A percentile compares a stretch with the other conserved stretches of the same genome.
Evolutionary conservation across 2,329 filamentous ascomycete species (phyloP).

Genomic region (Atkinsonella texensis): DNA sequence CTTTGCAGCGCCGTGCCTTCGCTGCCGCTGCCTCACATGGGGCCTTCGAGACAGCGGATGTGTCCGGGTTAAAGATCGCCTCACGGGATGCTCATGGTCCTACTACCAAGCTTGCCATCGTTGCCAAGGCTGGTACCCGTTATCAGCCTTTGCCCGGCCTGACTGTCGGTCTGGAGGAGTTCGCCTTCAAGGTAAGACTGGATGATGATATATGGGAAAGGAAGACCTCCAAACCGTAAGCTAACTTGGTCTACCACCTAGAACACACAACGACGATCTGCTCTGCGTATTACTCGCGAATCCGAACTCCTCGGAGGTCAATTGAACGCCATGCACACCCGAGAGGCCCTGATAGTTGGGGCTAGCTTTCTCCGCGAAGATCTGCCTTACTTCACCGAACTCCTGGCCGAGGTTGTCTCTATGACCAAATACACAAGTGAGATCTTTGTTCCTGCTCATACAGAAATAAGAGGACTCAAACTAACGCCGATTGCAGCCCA

Average conservation of each 20-base stretch:
- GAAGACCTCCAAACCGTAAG: slow-evolving; percentile 16
- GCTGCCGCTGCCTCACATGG: slow-evolving; percentile 55
- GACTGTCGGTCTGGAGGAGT: slow-evolving; percentile 81
- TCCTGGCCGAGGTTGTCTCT: slow-evolving; percentile 82
- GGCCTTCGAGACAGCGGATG: slow-evolving; percentile 78
- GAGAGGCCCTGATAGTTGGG: slow-evolving; percentile 84
- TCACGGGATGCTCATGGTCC: slow-evolving; percentile 80
- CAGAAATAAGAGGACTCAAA: slow-evolving; percentile 7
- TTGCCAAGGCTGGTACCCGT: slow-evolving; percentile 88
- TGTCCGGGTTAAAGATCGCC: slow-evolving; percentile 82
- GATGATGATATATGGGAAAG: slow-evolving; percentile 6
- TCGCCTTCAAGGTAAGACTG: slow-evolving; percentile 77
- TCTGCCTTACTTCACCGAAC: slow-evolving; percentile 93
- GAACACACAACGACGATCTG: slow-evolving; percentile 81
- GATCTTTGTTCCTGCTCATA: slow-evolving; percentile 14
- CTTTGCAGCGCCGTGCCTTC: slow-evolving; percentile 38
- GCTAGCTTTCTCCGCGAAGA: slow-evolving; percentile 93
- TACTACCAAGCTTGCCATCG: slow-evolving; percentile 80
- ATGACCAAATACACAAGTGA: slow-evolving; percentile 75
- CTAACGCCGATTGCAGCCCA: slow-evolving; percentile 44
- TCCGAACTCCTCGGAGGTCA: slow-evolving; percentile 88
- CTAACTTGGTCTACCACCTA: slow-evolving; percentile 37
- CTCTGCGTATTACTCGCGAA: slow-evolving; percentile 87
- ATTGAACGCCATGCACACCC: slow-evolving; percentile 77
- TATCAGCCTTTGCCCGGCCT: slow-evolving; percentile 85